Base-by-base conservation (phyloP, 2,329 filamentous ascomycete species). In the Ascochyta fabae region DNA sequence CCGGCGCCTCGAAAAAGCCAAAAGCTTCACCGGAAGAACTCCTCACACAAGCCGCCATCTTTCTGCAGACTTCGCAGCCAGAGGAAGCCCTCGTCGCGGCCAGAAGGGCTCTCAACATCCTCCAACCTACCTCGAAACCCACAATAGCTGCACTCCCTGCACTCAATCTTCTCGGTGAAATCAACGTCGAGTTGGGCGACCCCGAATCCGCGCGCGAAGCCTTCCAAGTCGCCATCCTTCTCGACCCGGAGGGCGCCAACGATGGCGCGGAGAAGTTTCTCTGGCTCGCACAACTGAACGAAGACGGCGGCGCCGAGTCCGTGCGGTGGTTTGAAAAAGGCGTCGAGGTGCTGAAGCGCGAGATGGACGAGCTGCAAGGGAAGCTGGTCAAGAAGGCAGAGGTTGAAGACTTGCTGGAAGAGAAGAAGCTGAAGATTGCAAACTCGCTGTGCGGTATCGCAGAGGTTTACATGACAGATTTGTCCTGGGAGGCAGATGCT, bases 401-500 rank as follows among this genome's bases (percentile, higher is more conserved):
- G 66, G 38, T 77, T 35, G 62, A 71, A 29, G 69, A 68, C 12
- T 68, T 72, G 53, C 55, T 80, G 33, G 84, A 88, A 26, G 90
- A 92, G 75, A 91, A 91, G 80, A 89, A 89, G 74, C 82, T 83
- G 62, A 95, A 95, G 77, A 82, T 98, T 33, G 91, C 92, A 2
- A 92, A 92, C 66, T 91, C 93, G n/a, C 83, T 99, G 33, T 99
- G 96, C 77, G 92, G 91, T 26, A 91, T 98, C 58, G 88, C 91
- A 6, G 95, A 99, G 79, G 92, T 99, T 45, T 99, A 97, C 81
- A 99, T 99, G 95, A 99, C 95, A 10, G 95, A 99, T 79, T 79
- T 98, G 67, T 95, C 90, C 68, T 88, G 84, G 91, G 93, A 97
- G 77, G 86, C 88, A 48, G 92, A 97, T 71, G 95, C 94, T 5